Percentiles rank a stretch among this genome's conserved stretches.
These are phyloP conservation scores for Xerocomus spinulosus DNA, from an alignment of 768 basidiomycete genomes.

Conservation along the genomic window DNA sequence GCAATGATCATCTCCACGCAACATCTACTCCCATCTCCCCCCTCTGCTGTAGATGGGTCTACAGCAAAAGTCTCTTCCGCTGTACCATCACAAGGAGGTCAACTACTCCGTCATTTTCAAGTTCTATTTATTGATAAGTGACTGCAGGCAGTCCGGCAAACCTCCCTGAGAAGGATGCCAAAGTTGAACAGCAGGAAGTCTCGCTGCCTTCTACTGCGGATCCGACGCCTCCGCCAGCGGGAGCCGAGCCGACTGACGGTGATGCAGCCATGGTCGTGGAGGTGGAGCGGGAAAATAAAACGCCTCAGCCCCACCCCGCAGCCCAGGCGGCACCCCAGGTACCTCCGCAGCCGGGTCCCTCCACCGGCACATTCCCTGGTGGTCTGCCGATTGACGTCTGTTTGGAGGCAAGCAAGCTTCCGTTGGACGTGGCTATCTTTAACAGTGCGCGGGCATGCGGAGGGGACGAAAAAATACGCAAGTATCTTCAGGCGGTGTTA, in stretches of 20 bases:
- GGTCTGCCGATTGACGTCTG: constrained; percentile 69
- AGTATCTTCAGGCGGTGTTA: constrained; percentile 82
- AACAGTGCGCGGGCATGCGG: constrained; percentile 87
- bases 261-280: constrained; percentile 45
- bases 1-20: constrained; percentile 91
- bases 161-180: constrained; percentile 23
- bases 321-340: constrained; percentile 18
- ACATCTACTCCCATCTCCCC: constrained; percentile 55
- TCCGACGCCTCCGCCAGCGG: constrained; percentile 27
- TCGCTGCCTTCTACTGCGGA: constrained; percentile 32
- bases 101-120: not conserved
- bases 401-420: constrained; percentile 84
- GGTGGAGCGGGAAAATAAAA: constrained; percentile 40
- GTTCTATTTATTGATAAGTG: not conserved
- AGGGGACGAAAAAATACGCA: constrained; percentile 84
- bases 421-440: constrained; percentile 89
- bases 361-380: constrained; percentile 32
- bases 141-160: constrained; percentile 21
- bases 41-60: constrained; percentile 27
- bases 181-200: constrained; percentile 33
- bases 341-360: constrained; percentile 16
- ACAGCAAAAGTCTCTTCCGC: constrained; percentile 19
- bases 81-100: constrained; percentile 28
- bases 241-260: constrained; percentile 16
- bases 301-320: constrained; percentile 23